A percentile compares a stretch with the other conserved stretches of the same genome.
phyloP scores from a whole-genome alignment of 1,139 yeast species.

The Pichia kudriavzevii region DNA sequence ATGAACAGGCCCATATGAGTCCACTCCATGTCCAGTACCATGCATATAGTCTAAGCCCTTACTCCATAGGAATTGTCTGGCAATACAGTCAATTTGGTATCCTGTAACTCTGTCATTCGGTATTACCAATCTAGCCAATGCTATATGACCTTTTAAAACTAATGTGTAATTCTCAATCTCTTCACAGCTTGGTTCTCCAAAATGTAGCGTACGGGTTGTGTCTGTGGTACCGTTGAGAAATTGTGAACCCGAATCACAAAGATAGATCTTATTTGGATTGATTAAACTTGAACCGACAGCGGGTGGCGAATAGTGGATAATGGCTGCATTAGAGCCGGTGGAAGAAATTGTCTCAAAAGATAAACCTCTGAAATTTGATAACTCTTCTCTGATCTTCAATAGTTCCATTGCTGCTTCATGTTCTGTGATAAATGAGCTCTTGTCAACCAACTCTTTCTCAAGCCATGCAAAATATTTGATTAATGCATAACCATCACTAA shows the following conservation, averaged over 20 bases:
- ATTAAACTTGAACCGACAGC: constrained; percentile 55
- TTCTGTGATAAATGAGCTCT: constrained; percentile 64
- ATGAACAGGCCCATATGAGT: constrained; percentile 86
- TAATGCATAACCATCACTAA: constrained; percentile 82
- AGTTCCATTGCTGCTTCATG: constrained; percentile 68
- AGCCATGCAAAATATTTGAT: constrained; percentile 81
- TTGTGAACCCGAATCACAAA: constrained; percentile 92
- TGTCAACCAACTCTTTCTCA: constrained; percentile 51
- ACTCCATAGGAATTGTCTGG: constrained; percentile 85
- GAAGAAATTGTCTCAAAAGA: constrained; percentile 92
- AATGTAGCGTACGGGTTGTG: constrained; percentile 87
- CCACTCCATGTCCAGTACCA: constrained; percentile 98
- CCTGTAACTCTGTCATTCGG: constrained; percentile 82
- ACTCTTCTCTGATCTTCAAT: constrained; percentile 52
- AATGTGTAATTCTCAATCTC: constrained; percentile 74
- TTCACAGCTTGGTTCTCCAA: constrained; percentile 58
- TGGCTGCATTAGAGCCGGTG: constrained; percentile 87
- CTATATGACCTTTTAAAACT: constrained; percentile 87
- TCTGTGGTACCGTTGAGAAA: constrained; percentile 95
- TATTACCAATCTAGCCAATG: constrained; percentile 67
- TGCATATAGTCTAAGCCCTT: constrained; percentile 87
- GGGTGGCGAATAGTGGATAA: constrained; percentile 83
- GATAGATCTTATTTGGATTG: constrained; percentile 68
- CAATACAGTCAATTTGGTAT: constrained; percentile 71
- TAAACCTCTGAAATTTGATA: constrained; percentile 64